phyloP scores from a whole-genome alignment of 2,329 filamentous ascomycete species.

The Juglanconis oblonga region DNA sequence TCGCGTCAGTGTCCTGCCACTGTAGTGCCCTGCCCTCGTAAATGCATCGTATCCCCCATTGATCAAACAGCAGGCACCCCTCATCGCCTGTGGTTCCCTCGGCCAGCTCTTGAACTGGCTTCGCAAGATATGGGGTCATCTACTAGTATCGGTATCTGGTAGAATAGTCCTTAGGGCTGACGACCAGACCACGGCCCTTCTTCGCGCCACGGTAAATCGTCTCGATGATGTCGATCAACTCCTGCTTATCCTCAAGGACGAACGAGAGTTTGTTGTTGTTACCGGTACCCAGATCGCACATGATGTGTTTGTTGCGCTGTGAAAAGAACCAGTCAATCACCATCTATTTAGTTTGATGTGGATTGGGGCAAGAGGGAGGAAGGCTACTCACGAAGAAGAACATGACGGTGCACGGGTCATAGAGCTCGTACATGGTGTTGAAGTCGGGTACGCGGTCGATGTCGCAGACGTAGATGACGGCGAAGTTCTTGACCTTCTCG shows the following conservation, averaged over 20 bases:
- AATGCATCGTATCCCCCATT: no score
- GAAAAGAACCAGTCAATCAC: conserved; percentile 40
- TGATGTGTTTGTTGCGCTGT: conserved; percentile 92
- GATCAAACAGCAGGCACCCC: no score
- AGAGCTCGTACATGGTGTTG: conserved; percentile 83
- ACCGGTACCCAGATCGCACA: conserved; percentile 95
- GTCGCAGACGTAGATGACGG: conserved; percentile 90
- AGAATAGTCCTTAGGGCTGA: conserved; percentile 82
- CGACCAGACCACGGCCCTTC: conserved; percentile 93
- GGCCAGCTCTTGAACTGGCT: not conserved
- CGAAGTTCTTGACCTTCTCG: conserved; percentile 90
- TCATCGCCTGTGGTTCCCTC: not conserved
- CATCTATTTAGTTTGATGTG: not conserved
- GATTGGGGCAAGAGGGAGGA: conserved; percentile 15
- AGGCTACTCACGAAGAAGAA: conserved; percentile 58
- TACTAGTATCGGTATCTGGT: conserved; percentile 66
- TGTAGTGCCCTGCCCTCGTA: no score
- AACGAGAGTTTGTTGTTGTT: conserved; percentile 99
- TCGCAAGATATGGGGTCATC: not conserved
- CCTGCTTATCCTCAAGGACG: conserved; percentile 96
- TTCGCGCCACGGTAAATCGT: conserved; percentile 98
- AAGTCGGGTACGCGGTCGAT: conserved; percentile 88
- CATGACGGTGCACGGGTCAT: conserved; percentile 87
- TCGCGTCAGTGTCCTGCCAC: no score
- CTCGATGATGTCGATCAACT: conserved; percentile 97